These are phyloP conservation scores for Hirsutella rhossiliensis DNA, from an alignment of 2,329 filamentous ascomycete genomes.

Conservation along the genomic window DNA sequence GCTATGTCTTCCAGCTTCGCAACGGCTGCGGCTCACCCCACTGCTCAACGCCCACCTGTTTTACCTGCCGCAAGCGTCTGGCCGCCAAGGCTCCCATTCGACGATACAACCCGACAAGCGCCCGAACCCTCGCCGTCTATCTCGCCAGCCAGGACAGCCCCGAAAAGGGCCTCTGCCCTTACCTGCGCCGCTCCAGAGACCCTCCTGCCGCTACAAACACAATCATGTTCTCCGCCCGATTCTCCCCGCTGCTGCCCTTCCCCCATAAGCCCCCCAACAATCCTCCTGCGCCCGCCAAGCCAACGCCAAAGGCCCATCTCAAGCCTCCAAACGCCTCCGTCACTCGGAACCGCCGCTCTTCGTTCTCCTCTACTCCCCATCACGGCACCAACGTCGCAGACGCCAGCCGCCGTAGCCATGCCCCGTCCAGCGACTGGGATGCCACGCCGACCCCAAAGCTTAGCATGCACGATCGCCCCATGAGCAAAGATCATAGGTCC, in stretches of 20 bases:
- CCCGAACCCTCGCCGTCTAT: slow-evolving; percentile 67
- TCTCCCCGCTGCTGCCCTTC: slow-evolving; percentile 6
- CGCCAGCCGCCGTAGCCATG: neutral
- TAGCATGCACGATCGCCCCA: slow-evolving; percentile 30
- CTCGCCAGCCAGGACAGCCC: slow-evolving; percentile 72
- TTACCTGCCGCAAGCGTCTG: slow-evolving; percentile 61
- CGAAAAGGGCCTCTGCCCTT: slow-evolving; percentile 53
- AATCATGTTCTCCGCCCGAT: slow-evolving; percentile 28
- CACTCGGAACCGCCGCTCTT: neutral
- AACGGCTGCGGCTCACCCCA: slow-evolving; percentile 59
- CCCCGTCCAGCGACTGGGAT: neutral
- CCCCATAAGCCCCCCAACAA: neutral
- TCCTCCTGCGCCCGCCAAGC: neutral
- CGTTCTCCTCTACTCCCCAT: neutral
- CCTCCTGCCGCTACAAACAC: slow-evolving; percentile 33
- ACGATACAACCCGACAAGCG: slow-evolving; percentile 70
- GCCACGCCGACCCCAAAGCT: slow-evolving; percentile 13
- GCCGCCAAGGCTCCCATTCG: slow-evolving; percentile 58
- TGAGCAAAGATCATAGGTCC: slow-evolving; percentile 44
- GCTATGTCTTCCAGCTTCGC: slow-evolving; percentile 72
- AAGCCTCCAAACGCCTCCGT: neutral
- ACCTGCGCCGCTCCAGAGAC: slow-evolving; percentile 28
- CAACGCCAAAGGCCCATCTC: neutral
- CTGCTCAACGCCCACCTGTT: slow-evolving; percentile 68
- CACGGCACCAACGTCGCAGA: neutral